Evolutionary conservation across 768 basidiomycete species (phyloP), one percentile per base, ranked within the genome.

Genomic region (Suillus weaverae): DNA sequence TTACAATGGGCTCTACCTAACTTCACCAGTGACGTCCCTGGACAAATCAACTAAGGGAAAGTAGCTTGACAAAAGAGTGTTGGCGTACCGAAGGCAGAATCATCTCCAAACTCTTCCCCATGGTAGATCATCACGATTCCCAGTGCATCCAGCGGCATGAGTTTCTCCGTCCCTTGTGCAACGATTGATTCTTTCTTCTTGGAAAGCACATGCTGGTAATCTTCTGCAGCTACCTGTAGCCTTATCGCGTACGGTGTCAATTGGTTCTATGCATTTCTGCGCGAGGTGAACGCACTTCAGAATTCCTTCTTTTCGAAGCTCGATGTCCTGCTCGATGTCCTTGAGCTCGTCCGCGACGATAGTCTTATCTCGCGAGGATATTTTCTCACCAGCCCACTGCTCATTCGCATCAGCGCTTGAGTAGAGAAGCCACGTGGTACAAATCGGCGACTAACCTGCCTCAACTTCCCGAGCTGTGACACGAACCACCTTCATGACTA

Each of bases 331-430:
- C 76, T 96, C 93, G 53, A 95, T 81, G 56, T 90, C 91, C 43
- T 80, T 84, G 74, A 96, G 91, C 67, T 95, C 94, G 32, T 90
- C 89, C 3, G 90, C 86, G 38, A 90, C 83, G 50, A 85, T 77
- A 2, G 91, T 88, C 82, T 91, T 96, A 73, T 94, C 92, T 67
- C 89, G 86, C 32, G 89, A 84, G 46, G 91, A 88, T 61, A 97
- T 93, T 69, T 92, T 90, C 78, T 96, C 94, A 48, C 91, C 92
- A 6, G 92, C 92, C 91, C 93, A 92, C 91, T 95, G 70, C 20
- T 66, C 72, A 70, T 77, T 77, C 70, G 2, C 72, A 70, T 60
- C 61, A 39, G 61, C 41, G 51, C 62, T 41, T 35, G 13, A 43
- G 62, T 41, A 59, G 62, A 55, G 50, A 64, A 41, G 64, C 35